Conservation (phyloP, 2,329 filamentous ascomycete species). For the Gaeumannomyces sp. region DNA sequence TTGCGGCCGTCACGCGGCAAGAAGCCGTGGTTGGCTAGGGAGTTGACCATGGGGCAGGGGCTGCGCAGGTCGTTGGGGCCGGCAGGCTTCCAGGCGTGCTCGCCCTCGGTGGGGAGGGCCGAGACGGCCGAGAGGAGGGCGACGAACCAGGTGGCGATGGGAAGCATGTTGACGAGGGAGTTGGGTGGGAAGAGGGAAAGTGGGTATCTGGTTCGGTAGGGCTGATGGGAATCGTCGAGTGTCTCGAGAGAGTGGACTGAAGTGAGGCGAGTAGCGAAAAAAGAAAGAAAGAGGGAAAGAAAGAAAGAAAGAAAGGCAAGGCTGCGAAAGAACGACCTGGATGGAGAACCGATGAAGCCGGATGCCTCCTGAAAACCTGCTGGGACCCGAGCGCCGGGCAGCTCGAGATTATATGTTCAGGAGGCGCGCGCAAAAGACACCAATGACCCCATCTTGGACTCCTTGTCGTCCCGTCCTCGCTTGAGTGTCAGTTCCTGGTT, state of each 20-base stretch:
- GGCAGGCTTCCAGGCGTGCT: neutral
- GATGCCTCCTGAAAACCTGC: neutral
- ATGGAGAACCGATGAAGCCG: neutral
- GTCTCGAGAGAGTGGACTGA: neutral
- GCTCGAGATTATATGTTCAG: neutral
- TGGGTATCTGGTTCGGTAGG: neutral
- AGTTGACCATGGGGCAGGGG: slow-evolving; percentile 46
- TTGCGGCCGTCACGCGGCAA: slow-evolving; percentile 39
- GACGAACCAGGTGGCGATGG: neutral
- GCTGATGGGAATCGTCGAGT: neutral
- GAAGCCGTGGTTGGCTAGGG: slow-evolving; percentile 44
- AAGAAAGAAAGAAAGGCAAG: neutral
- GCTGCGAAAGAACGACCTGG: neutral
- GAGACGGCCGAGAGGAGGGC: neutral
- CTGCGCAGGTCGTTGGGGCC: slow-evolving; percentile 15
- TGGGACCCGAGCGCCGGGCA: neutral
- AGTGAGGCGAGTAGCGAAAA: neutral
- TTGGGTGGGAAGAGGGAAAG: neutral
- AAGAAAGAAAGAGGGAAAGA: no score
- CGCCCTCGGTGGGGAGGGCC: neutral
- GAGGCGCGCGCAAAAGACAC: no score
- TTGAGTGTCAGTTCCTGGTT: neutral
- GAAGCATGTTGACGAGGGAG: neutral
- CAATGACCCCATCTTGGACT: neutral
- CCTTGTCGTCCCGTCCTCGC: neutral